Percentiles rank a stretch among this genome's conserved stretches.
Evolutionary conservation across 441 rosid species (phyloP).

Genomic region (Croton setiger): DNA sequence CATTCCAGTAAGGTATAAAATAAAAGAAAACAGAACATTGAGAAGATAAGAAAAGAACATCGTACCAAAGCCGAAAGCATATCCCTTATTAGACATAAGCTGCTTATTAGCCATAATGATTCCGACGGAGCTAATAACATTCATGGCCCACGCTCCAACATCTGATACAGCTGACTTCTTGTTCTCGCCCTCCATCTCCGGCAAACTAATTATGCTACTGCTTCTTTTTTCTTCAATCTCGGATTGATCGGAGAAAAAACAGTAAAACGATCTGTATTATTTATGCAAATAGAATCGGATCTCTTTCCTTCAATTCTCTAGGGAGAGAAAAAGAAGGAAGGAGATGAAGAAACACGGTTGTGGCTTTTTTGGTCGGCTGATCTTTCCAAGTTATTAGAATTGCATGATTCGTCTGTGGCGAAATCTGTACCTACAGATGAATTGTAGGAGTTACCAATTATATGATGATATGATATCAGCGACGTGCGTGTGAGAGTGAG

Average conservation of each 20-base stretch:
- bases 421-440: no score
- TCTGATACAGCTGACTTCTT: slow-evolving; percentile 61
- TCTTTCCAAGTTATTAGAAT: no score
- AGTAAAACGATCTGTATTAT: background rate
- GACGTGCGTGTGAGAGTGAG: no score
- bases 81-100: slow-evolving; percentile 82
- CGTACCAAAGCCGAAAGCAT: slow-evolving; percentile 69
- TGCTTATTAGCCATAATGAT: slow-evolving; percentile 88
- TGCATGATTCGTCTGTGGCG: no score
- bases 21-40: background rate
- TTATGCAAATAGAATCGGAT: background rate
- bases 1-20: background rate
- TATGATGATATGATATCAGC: no score
- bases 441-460: background rate
- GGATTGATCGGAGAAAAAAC: background rate
- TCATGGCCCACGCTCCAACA: slow-evolving; percentile 88
- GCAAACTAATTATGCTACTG: background rate
- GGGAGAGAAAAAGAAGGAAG: background rate
- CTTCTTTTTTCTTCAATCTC: background rate
- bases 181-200: slow-evolving; percentile 46
- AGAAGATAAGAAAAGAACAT: background rate
- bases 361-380: background rate
- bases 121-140: slow-evolving; percentile 79
- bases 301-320: slow-evolving; percentile 12
- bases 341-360: background rate